phyloP scores from a whole-genome alignment of 306 rosid species.

The Boehmeria nivea region DNA sequence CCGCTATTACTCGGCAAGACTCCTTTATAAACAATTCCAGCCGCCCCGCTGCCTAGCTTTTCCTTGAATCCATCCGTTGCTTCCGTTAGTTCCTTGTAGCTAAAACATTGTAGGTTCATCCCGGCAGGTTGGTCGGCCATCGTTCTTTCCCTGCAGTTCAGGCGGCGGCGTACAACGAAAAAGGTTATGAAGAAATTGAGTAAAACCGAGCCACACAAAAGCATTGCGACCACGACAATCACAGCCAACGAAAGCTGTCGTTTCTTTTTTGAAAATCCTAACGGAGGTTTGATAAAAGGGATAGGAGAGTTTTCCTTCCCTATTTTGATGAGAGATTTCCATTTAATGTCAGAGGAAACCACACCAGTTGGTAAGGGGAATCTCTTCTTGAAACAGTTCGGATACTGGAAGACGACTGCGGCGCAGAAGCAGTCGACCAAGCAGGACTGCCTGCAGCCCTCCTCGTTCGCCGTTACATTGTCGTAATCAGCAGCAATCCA shows the following conservation, averaged over 20 bases:
- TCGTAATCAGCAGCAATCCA: conserved; percentile 8
- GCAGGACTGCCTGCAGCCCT: conserved; percentile 31
- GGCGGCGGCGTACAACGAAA: conserved; percentile 7
- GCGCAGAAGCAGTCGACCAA: conserved; percentile 46
- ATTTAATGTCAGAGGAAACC: not conserved
- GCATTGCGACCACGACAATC: conserved; percentile 29
- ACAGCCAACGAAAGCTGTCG: not conserved
- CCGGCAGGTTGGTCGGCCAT: conserved; percentile 13
- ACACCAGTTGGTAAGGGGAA: conserved; percentile 45
- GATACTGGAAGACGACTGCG: conserved; percentile 23
- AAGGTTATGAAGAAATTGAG: conserved; percentile 19
- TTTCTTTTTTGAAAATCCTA: conserved; percentile 6
- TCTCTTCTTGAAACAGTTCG: conserved; percentile 41
- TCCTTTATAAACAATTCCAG: conserved; percentile 35
- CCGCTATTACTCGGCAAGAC: conserved; percentile 4
- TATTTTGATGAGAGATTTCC: conserved; percentile 31
- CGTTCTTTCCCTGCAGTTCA: conserved; percentile 21
- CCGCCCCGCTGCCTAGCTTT: conserved; percentile 25
- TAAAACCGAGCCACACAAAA: conserved; percentile 34
- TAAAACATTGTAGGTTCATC: conserved; percentile 12
- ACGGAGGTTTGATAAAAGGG: not conserved
- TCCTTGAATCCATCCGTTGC: conserved; percentile 30
- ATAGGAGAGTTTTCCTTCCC: conserved; percentile 34
- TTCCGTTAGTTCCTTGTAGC: conserved; percentile 8
- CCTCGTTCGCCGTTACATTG: not conserved